Conservation (phyloP, 441 rosid genomes). For the Cnidoscolus chayamansa region DNA sequence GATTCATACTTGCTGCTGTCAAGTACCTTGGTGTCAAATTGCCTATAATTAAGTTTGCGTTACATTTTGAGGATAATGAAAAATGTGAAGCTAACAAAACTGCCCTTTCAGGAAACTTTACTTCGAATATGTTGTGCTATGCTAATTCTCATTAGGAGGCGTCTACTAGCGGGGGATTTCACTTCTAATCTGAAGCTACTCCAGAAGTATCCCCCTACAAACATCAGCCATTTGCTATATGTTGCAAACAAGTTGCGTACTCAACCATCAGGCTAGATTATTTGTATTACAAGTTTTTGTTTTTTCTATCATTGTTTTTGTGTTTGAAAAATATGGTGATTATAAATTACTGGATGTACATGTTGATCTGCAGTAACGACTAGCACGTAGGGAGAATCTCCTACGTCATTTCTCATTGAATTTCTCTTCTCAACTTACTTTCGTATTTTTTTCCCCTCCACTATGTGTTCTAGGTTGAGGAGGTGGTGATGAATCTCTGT, state of each 20-base stretch:
- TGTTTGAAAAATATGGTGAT: constrained; percentile 11
- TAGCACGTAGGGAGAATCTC: constrained; percentile 8
- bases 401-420: too few relatives aligned
- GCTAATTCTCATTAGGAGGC: constrained; percentile 81
- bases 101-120: constrained; percentile 68
- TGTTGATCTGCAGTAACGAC: constrained; percentile 23
- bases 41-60: too few relatives aligned
- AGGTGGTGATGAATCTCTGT: too few relatives aligned
- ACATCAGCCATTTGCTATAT: constrained; percentile 82
- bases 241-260: constrained; percentile 83
- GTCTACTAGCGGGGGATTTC: constrained; percentile 92
- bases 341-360: constrained; percentile 39
- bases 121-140: constrained; percentile 92
- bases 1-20: too few relatives aligned
- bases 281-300: constrained; percentile 1
- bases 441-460: too few relatives aligned
- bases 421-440: too few relatives aligned
- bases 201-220: constrained; percentile 85
- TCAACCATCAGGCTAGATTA: constrained; percentile 36
- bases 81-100: constrained; percentile 3
- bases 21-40: too few relatives aligned
- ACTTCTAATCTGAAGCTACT: constrained; percentile 91
- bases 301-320: constrained; percentile 11
- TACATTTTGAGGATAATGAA: not conserved
- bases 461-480: too few relatives aligned